Conservation (phyloP, 805 yeast species). For the Starmera pachycereana region DNA sequence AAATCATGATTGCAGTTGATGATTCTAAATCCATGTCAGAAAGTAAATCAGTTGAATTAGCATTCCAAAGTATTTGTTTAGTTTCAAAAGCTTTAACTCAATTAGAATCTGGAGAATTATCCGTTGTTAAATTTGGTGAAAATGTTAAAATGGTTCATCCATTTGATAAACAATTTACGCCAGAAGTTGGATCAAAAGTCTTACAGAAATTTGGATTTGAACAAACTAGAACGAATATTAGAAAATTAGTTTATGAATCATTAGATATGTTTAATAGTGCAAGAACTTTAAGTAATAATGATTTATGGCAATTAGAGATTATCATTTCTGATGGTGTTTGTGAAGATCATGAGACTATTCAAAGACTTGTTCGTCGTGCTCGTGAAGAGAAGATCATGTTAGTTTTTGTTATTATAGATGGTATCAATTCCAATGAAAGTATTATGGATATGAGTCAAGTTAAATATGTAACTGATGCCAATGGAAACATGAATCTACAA, state of each 20-base stretch:
- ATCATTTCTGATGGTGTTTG: conserved; percentile 95
- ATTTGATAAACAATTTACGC: conserved; percentile 74
- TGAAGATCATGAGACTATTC: conserved; percentile 81
- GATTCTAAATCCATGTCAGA: conserved; percentile 98
- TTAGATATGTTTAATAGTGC: conserved; percentile 60
- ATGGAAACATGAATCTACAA: conserved; percentile 62
- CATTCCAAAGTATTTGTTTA: conserved; percentile 88
- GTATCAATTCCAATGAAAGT: conserved; percentile 73
- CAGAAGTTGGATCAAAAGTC: conserved; percentile 73
- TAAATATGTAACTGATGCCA: conserved; percentile 56
- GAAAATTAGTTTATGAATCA: conserved; percentile 60
- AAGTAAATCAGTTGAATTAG: conserved; percentile 79
- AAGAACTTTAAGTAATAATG: conserved; percentile 35
- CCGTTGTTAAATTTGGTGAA: conserved; percentile 87
- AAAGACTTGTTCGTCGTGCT: conserved; percentile 80
- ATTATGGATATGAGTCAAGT: conserved; percentile 95
- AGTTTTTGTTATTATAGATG: conserved; percentile 90
- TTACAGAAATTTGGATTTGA: conserved; percentile 87
- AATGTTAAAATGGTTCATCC: conserved; percentile 77
- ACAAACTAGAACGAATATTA: conserved; percentile 80
- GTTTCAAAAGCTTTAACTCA: conserved; percentile 92
- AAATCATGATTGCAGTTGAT: conserved; percentile 94
- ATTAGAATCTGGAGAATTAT: conserved; percentile 87
- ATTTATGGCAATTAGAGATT: conserved; percentile 89
- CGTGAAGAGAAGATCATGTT: conserved; percentile 89